These are phyloP conservation scores for Porogramme epimiltina DNA, from an alignment of 1,284 basidiomycete genomes.

Conservation along the genomic window DNA sequence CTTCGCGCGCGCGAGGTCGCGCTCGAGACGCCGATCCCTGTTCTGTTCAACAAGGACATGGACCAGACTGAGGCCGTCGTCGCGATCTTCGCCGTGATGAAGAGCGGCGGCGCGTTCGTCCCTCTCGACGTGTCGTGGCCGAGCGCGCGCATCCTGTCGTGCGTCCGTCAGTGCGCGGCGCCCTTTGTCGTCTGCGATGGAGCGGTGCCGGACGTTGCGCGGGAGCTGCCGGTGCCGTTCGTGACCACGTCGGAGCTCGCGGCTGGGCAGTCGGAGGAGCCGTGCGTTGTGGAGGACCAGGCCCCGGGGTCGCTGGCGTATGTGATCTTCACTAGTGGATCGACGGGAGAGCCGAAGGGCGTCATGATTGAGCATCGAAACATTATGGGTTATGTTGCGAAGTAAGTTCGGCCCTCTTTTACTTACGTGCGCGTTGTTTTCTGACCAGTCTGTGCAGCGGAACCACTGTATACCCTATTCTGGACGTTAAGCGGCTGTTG, in stretches of 20 bases:
- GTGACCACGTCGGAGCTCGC: conserved; percentile 26
- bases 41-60: conserved; percentile 33
- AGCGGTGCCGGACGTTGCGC: conserved; percentile 17
- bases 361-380: conserved; percentile 34
- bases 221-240: conserved; percentile 5
- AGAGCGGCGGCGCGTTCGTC: conserved; percentile 33
- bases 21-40: conserved; percentile 28
- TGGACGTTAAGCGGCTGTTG: conserved; percentile 22
- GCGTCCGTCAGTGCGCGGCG: conserved; percentile 31
- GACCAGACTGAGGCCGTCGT: conserved; percentile 25
- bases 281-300: background rate
- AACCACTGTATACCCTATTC: conserved; percentile 34
- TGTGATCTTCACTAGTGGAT: conserved; percentile 18
- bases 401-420: conserved; percentile 24
- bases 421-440: conserved; percentile 25
- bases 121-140: conserved; percentile 35
- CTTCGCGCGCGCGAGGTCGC: conserved; percentile 27
- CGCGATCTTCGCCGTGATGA: conserved; percentile 34
- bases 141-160: conserved; percentile 30
- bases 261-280: background rate
- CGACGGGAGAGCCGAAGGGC: conserved; percentile 27
- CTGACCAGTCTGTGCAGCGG: conserved; percentile 27
- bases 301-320: background rate
- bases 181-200: conserved; percentile 29
- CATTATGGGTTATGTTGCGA: conserved; percentile 33